Evolutionary conservation across 1,139 yeast genomes (phyloP).

Genomic region (Hansenula lynferdii): DNA sequence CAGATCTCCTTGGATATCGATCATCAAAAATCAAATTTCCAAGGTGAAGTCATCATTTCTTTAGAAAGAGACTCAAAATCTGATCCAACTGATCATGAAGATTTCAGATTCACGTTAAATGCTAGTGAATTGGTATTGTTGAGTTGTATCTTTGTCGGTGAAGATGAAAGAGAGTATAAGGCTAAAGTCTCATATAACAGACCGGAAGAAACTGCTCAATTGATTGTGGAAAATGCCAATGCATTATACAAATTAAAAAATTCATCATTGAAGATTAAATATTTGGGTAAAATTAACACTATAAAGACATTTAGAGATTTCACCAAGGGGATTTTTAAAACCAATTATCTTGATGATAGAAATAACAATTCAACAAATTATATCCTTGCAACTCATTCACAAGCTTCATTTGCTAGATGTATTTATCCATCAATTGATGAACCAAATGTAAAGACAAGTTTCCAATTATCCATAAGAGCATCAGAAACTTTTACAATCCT

Average conservation of each 20-base stretch:
- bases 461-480: conserved; percentile 43
- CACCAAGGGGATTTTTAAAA: conserved; percentile 65
- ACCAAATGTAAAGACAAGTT: conserved; percentile 45
- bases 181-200: conserved; percentile 36
- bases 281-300: conserved; percentile 52
- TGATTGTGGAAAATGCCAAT: conserved; percentile 11
- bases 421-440: conserved; percentile 70
- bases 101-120: conserved; percentile 35
- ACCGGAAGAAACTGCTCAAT: conserved; percentile 31
- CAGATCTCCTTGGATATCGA: conserved; percentile 36
- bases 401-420: conserved; percentile 56
- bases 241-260: conserved; percentile 9
- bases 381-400: conserved; percentile 64
- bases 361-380: conserved; percentile 44
- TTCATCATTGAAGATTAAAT: conserved; percentile 24
- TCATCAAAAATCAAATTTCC: conserved; percentile 52
- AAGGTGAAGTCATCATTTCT: conserved; percentile 38
- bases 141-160: conserved; percentile 21
- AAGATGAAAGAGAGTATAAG: conserved; percentile 21
- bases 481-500: conserved; percentile 41
- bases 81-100: conserved; percentile 3
- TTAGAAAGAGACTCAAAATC: conserved; percentile 24
- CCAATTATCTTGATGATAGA: conserved; percentile 49
- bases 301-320: conserved; percentile 50
- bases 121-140: conserved; percentile 37